Evolutionary conservation across 73 alveolate genomes (phyloP).

Genomic region (Paraurostyla sp.): DNA sequence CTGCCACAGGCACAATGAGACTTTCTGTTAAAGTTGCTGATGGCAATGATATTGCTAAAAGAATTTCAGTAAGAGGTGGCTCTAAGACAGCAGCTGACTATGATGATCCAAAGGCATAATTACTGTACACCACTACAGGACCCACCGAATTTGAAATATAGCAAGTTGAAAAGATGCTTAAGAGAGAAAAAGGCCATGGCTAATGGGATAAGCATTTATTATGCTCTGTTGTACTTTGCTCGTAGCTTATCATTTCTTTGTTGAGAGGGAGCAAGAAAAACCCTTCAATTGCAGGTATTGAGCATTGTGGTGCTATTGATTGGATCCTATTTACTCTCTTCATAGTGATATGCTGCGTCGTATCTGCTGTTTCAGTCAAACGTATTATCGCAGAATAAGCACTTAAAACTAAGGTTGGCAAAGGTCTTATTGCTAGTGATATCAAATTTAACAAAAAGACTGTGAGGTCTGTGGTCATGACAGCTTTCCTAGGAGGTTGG

Average conservation of each 20-base stretch:
- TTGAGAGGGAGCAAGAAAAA: conserved; percentile 61
- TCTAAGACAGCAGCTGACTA: too few relatives aligned
- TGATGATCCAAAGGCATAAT: too few relatives aligned
- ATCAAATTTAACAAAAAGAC: not conserved
- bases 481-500: conserved; percentile 68
- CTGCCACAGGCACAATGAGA: not conserved
- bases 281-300: conserved; percentile 38
- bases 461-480: not conserved
- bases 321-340: conserved; percentile 15
- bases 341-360: not conserved
- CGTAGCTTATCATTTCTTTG: conserved; percentile 34
- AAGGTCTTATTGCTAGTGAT: conserved; percentile 55
- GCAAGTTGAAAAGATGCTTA: too few relatives aligned
- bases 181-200: too few relatives aligned
- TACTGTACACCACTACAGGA: not conserved
- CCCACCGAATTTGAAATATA: not conserved
- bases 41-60: too few relatives aligned
- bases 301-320: conserved; percentile 63
- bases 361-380: not conserved
- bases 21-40: not conserved
- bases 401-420: conserved; percentile 42
- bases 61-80: too few relatives aligned
- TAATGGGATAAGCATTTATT: conserved; percentile 22
- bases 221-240: not conserved
- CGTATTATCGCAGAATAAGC: not conserved